Percentiles rank a stretch among this genome's conserved stretches.
Conservation (phyloP, 2,329 filamentous ascomycete genomes). For the Fusarium caatingaense region DNA sequence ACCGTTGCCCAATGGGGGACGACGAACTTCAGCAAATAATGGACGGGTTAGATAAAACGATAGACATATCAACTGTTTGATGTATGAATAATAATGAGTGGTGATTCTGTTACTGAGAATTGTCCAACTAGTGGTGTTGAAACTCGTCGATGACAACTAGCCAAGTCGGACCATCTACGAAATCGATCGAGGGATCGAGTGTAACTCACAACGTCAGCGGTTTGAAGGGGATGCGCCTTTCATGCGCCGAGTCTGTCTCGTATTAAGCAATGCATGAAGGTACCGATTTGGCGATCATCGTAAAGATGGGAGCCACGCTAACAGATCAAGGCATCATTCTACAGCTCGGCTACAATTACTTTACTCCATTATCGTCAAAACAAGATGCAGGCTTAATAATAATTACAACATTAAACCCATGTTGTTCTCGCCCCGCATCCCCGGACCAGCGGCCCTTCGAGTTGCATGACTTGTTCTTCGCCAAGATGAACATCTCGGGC, state of each 20-base stretch:
- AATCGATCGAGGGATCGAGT: neutral
- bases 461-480: neutral
- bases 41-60: conserved; percentile 45
- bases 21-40: conserved; percentile 45
- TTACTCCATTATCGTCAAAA: neutral
- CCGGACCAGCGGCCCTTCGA: conserved; percentile 11
- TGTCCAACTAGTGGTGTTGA: neutral
- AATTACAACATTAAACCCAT: neutral
- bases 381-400: neutral
- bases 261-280: neutral
- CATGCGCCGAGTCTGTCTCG: conserved; percentile 4
- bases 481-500: neutral
- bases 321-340: neutral
- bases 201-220: neutral
- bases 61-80: conserved; percentile 3
- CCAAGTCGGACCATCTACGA: neutral
- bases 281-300: neutral
- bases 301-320: neutral
- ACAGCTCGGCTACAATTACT: conserved; percentile 14
- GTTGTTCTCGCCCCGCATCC: conserved; percentile 13
- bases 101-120: neutral
- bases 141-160: neutral
- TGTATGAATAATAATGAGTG: conserved; percentile 17
- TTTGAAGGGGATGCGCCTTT: neutral
- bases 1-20: conserved; percentile 48